A percentile compares a stretch with the other conserved stretches of the same genome.
These are phyloP conservation scores for Ogataea angusta DNA, from an alignment of 805 yeast species.

Conservation along the genomic window DNA sequence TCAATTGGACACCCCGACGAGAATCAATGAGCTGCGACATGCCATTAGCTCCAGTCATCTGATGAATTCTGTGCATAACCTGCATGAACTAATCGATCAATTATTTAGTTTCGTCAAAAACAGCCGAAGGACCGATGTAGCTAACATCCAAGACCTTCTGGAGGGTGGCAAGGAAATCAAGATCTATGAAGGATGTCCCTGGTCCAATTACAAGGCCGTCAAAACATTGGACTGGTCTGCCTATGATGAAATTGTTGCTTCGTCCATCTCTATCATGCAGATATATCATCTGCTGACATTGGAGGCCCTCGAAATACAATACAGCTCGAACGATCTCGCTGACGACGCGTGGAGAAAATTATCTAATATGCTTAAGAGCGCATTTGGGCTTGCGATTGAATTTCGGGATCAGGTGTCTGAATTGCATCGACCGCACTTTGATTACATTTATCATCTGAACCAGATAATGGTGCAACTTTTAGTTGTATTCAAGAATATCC, in stretches of 20 bases:
- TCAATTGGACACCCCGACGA: conserved; percentile 9
- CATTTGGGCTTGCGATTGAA: conserved; percentile 20
- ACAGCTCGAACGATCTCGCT: conserved; percentile 3
- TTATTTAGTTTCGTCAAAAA: conserved; percentile 13
- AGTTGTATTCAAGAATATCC: conserved; percentile 24
- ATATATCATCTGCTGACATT: conserved; percentile 19
- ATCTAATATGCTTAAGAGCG: conserved; percentile 21
- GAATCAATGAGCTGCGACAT: conserved; percentile 15
- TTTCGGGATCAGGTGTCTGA: conserved; percentile 11
- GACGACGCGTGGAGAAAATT: conserved; percentile 26
- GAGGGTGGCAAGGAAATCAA: conserved; percentile 9
- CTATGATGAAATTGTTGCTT: conserved; percentile 25
- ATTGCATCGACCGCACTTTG: conserved; percentile 8
- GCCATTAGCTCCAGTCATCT: conserved; percentile 15
- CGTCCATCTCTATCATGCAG: conserved; percentile 18
- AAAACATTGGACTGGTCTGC: conserved; percentile 18
- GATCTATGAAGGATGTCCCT: conserved; percentile 13
- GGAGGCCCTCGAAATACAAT: conserved; percentile 13
- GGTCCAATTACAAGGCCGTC: conserved; percentile 15
- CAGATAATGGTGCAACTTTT: conserved; percentile 22
- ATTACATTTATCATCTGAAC: conserved; percentile 18
- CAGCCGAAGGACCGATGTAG: not conserved
- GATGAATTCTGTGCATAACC: conserved; percentile 25
- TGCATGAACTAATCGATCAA: conserved; percentile 26
- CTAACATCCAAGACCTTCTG: conserved; percentile 9